Evolutionary conservation across 2,329 filamentous ascomycete species (phyloP), one percentile per base, ranked within the genome.

Genomic region (Magnaporthales sp.): DNA sequence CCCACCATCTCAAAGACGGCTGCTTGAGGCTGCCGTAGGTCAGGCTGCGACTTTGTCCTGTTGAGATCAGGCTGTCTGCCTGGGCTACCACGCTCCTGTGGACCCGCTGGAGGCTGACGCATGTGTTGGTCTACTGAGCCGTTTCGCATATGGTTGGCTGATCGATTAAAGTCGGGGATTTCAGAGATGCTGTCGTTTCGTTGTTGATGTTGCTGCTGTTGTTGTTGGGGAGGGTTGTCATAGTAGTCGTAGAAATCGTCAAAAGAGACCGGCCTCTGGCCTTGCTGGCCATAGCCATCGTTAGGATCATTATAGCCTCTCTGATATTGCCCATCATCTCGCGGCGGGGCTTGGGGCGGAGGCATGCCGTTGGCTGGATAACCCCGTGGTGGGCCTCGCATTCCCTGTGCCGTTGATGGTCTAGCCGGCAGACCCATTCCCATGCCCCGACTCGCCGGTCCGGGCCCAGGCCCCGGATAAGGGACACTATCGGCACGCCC

Each of bases 1-100:
- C 80, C 83, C 1, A 86, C 87, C 83, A 93, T 89, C 72, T 92
- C 91, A 70, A 92, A 92, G 1, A 91, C 83, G 9, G 90, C 90
- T 2, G 86, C 81, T 71, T 91, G 86, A 3, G 84, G 83, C 70
- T 87, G 83, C 46, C 85, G 81, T 67, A 90, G 77, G 72, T 90
- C 85, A 31, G 89, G 88, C 72, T 91, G 89, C 11, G 89, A 91
- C 70, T 88, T 88, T 19, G 87, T 86, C 68, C 84, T 83, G 67
- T 80, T 84, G 64, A 89, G 75, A 70, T 85, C 82, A 26, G 82
- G 84, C 51, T 78, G 81, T 73, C 79, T 82, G 70, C 77, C 84
- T 66, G 77, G 83, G 68, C 79, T 83, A 67, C 75, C 80, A 27
- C 72, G 70, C 11, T 66, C 65, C 54, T 66, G 67, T 13, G 56